A percentile compares a stretch with the other conserved stretches of the same genome.
phyloP scores from a whole-genome alignment of 1,284 basidiomycete species.

The Tylopilus sp. region DNA sequence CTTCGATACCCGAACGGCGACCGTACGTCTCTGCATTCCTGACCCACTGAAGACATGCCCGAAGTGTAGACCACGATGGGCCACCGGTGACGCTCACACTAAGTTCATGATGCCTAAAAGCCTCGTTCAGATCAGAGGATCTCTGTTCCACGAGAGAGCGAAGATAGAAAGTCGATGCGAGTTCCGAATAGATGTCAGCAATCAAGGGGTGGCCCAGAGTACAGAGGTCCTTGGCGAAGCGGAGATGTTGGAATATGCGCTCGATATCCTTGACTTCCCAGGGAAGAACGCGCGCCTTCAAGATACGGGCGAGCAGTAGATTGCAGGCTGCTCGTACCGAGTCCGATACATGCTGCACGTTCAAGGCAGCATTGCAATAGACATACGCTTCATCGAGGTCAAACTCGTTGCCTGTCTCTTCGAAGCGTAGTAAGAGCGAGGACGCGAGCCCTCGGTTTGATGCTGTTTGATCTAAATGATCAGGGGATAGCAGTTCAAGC shows the following conservation, averaged over 20 bases:
- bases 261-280: conserved; percentile 18
- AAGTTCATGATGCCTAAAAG: conserved; percentile 26
- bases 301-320: conserved; percentile 23
- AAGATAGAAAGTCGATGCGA: conserved; percentile 26
- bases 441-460: conserved; percentile 16
- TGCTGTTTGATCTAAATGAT: conserved; percentile 17
- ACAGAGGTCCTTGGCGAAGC: conserved; percentile 22
- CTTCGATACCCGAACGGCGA: conserved; percentile 27
- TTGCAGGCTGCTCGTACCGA: conserved; percentile 17
- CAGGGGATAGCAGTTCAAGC: conserved; percentile 21
- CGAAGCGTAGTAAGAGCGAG: conserved; percentile 25
- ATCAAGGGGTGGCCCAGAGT: conserved; percentile 17
- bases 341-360: conserved; percentile 5
- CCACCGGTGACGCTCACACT: conserved; percentile 21
- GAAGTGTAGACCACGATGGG: conserved; percentile 20
- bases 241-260: conserved; percentile 23
- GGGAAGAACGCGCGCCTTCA: conserved; percentile 22
- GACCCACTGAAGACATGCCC: conserved; percentile 23
- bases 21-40: conserved; percentile 19
- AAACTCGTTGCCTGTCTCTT: conserved; percentile 24
- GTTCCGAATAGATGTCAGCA: conserved; percentile 26
- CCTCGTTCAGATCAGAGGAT: conserved; percentile 26
- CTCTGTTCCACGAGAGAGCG: conserved; percentile 23
- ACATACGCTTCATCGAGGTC: conserved; percentile 27
- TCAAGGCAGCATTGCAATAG: conserved; percentile 17